These are phyloP conservation scores for Pseudogymnoascus sp. DNA, from an alignment of 2,329 filamentous ascomycete genomes.

Conservation along the genomic window DNA sequence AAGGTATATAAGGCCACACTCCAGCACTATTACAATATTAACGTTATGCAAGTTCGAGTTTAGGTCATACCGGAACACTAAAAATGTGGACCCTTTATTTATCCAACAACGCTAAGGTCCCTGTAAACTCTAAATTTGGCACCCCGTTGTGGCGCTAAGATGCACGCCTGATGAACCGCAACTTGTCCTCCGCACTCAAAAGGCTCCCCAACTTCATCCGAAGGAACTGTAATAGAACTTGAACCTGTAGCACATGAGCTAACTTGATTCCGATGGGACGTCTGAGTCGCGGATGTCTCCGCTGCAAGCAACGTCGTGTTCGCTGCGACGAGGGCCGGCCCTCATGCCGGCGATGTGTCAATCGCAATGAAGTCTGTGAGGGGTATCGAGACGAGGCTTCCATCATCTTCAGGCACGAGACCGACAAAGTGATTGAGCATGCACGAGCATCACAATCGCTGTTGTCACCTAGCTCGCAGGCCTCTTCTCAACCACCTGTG, in stretches of 20 bases:
- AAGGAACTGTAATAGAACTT: background rate
- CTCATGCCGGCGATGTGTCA: constrained; percentile 32
- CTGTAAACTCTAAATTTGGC: background rate
- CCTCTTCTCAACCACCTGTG: constrained; percentile 15
- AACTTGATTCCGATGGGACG: background rate
- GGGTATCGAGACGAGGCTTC: constrained; percentile 34
- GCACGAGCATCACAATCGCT: background rate
- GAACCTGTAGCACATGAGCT: background rate
- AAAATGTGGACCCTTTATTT: too few relatives aligned
- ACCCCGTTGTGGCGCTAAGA: background rate
- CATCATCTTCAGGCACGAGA: constrained; percentile 34
- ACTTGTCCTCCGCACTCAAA: background rate
- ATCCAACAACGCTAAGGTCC: background rate
- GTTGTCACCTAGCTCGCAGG: background rate
- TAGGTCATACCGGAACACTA: too few relatives aligned
- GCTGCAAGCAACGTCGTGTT: constrained; percentile 25
- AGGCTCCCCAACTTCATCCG: background rate
- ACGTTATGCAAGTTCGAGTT: too few relatives aligned
- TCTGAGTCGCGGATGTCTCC: constrained; percentile 28
- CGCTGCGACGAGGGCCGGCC: constrained; percentile 31
- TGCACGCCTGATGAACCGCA: background rate
- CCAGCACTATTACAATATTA: too few relatives aligned
- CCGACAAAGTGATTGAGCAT: constrained; percentile 21
- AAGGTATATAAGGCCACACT: too few relatives aligned
- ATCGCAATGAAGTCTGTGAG: constrained; percentile 32